These are phyloP conservation scores for Diaporthe citriasiana DNA, from an alignment of 2,329 filamentous ascomycete species.

Conservation along the genomic window DNA sequence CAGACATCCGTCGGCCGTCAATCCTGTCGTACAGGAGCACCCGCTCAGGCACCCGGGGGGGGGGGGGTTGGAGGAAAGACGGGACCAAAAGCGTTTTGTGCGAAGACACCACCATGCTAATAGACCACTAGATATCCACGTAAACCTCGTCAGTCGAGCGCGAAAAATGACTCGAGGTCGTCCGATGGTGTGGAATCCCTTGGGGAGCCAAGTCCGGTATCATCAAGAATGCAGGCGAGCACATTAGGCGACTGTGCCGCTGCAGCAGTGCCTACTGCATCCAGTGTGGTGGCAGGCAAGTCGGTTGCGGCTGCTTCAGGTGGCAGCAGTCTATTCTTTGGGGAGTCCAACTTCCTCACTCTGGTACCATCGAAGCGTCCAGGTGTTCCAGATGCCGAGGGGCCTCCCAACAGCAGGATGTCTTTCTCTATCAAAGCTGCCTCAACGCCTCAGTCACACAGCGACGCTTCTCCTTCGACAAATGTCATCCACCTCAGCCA, in stretches of 20 bases:
- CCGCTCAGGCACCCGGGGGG: neutral
- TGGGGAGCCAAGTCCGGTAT: neutral
- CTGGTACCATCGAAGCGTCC: slow-evolving; percentile 45
- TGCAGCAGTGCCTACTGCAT: neutral
- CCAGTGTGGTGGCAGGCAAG: slow-evolving; percentile 4
- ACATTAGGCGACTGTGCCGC: slow-evolving; percentile 1
- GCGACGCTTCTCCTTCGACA: slow-evolving; percentile 32
- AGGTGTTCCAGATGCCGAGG: neutral
- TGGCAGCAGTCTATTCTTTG: slow-evolving; percentile 53
- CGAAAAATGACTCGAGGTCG: slow-evolving; percentile 26
- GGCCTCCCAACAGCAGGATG: slow-evolving; percentile 40
- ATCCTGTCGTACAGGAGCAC: neutral
- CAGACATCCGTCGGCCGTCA: neutral
- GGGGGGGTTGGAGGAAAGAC: too few species aligned
- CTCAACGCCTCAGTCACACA: slow-evolving; percentile 38
- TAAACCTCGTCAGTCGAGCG: slow-evolving; percentile 34
- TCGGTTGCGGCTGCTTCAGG: slow-evolving; percentile 44
- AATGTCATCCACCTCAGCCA: slow-evolving; percentile 42
- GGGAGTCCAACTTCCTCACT: slow-evolving; percentile 57
- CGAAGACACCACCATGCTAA: neutral
- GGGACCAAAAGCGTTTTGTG: neutral
- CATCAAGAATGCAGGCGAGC: slow-evolving; percentile 2
- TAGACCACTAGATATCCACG: slow-evolving; percentile 41
- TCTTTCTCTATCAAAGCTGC: slow-evolving; percentile 42
- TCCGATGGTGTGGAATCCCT: slow-evolving; percentile 1